Percentiles rank a stretch among this genome's conserved stretches.
phyloP scores from a whole-genome alignment of 352 stramenopile species.

The Thalassiosira sp. region DNA sequence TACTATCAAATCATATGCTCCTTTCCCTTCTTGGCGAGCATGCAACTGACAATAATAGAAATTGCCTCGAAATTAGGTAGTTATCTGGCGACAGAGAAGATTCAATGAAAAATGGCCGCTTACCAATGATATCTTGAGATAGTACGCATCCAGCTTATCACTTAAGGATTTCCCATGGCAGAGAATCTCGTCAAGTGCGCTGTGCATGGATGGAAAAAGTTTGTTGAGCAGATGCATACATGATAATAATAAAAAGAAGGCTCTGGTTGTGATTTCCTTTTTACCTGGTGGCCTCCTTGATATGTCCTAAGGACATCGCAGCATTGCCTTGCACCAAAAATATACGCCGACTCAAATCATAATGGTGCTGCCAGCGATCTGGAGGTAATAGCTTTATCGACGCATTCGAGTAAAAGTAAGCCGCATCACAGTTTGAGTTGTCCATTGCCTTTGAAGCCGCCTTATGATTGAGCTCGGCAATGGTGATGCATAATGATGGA shows the following conservation, averaged over 20 bases:
- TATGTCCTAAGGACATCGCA: constrained; percentile 16
- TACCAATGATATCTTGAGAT: constrained; percentile 28
- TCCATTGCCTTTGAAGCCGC: constrained; percentile 24
- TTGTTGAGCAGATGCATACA: no score
- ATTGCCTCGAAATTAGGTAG: neutral
- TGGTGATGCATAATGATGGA: constrained; percentile 1
- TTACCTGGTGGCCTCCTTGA: constrained; percentile 20
- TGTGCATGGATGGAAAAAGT: constrained; percentile 1
- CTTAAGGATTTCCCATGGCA: constrained; percentile 10
- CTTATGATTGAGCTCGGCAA: constrained; percentile 29
- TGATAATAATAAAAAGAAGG: no score
- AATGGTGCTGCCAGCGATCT: constrained; percentile 30
- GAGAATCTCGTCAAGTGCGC: constrained; percentile 14
- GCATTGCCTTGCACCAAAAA: constrained; percentile 24
- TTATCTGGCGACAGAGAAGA: neutral
- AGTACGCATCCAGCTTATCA: constrained; percentile 39
- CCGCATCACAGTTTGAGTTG: constrained; percentile 11
- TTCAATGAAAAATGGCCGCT: neutral
- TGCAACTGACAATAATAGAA: constrained; percentile 8
- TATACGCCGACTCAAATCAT: constrained; percentile 17
- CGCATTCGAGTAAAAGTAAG: constrained; percentile 12
- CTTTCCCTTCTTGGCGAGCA: constrained; percentile 12
- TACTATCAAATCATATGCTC: constrained; percentile 11
- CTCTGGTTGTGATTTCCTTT: neutral
- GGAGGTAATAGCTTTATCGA: constrained; percentile 25